Percentiles rank a stretch among this genome's conserved stretches.
These are phyloP conservation scores for Lactarius sanguifluus DNA, from an alignment of 768 basidiomycete genomes.

Conservation along the genomic window DNA sequence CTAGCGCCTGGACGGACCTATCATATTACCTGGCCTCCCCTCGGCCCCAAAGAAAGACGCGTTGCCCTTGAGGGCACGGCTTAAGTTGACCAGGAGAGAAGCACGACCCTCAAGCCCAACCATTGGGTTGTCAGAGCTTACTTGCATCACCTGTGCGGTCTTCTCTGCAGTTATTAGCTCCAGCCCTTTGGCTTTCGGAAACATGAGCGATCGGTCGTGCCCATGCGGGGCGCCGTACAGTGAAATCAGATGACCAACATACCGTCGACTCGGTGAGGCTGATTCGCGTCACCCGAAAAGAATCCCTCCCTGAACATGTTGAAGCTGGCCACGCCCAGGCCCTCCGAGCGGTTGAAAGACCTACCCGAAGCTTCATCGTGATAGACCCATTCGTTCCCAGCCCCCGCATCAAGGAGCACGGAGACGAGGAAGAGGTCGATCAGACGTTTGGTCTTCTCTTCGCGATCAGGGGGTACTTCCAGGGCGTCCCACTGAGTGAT, in stretches of 20 bases:
- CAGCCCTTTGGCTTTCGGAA: conserved; percentile 63
- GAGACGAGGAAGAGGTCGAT: conserved; percentile 90
- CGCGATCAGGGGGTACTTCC: conserved; percentile 44
- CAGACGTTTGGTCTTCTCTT: conserved; percentile 67
- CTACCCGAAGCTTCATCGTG: conserved; percentile 55
- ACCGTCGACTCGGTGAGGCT: conserved; percentile 84
- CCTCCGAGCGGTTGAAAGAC: conserved; percentile 68
- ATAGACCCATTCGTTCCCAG: conserved; percentile 81
- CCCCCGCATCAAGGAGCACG: conserved; percentile 93
- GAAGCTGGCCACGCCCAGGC: conserved; percentile 85
- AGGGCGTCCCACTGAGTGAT: conserved; percentile 54
- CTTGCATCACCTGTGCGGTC: conserved; percentile 76
- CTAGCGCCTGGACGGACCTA: conserved; percentile 50
- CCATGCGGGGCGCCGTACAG: conserved; percentile 7
- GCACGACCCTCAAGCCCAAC: conserved; percentile 88
- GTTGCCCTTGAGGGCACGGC: conserved; percentile 62
- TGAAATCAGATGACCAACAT: conserved; percentile 33
- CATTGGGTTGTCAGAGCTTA: conserved; percentile 75
- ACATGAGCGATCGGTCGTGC: conserved; percentile 20
- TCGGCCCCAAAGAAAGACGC: conserved; percentile 70
- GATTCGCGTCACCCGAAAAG: conserved; percentile 64
- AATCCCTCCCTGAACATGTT: conserved; percentile 86
- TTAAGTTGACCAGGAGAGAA: conserved; percentile 69
- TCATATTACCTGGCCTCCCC: conserved; percentile 77
- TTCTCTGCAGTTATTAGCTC: conserved; percentile 57